A percentile compares a stretch with the other conserved stretches of the same genome.
Conservation (phyloP, 208 protist species). For the Lotmaria passim region DNA sequence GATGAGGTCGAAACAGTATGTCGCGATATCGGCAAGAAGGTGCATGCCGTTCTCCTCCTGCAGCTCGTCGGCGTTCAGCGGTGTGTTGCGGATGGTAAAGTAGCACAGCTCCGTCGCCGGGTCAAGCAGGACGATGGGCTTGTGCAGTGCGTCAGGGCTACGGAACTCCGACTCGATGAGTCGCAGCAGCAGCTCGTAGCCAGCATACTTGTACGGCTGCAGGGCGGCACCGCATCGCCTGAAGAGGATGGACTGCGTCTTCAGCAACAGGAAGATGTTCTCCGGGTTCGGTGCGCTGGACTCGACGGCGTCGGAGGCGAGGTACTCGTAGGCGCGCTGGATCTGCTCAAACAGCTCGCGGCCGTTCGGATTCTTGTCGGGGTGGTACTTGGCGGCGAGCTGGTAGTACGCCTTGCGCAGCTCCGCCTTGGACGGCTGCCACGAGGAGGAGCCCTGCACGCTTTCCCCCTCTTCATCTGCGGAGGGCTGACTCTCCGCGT, state of each 20-base stretch:
- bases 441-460: no score
- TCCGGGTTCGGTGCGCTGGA: conserved; percentile 54
- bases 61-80: conserved; percentile 95
- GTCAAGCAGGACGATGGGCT: conserved; percentile 75
- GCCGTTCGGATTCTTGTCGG: conserved; percentile 96
- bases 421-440: conserved; percentile 44
- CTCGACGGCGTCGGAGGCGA: conserved; percentile 47
- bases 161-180: conserved; percentile 79
- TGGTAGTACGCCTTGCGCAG: conserved; percentile 95
- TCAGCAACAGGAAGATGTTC: conserved; percentile 80
- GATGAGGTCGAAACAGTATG: conserved; percentile 79
- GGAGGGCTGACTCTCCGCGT: no score
- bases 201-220: conserved; percentile 94
- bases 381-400: conserved; percentile 94
- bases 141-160: conserved; percentile 67
- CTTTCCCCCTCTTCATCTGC: no score
- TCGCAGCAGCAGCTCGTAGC: conserved; percentile 89
- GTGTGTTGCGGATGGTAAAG: conserved; percentile 88
- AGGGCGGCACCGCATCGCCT: conserved; percentile 79
- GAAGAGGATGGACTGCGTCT: conserved; percentile 94
- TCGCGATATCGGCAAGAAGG: conserved; percentile 66
- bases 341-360: conserved; percentile 94
- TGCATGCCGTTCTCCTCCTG: conserved; percentile 91
- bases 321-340: conserved; percentile 89
- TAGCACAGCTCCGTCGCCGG: conserved; percentile 89